Conservation (phyloP, 441 rosid genomes). For the Euphorbia corollata region DNA sequence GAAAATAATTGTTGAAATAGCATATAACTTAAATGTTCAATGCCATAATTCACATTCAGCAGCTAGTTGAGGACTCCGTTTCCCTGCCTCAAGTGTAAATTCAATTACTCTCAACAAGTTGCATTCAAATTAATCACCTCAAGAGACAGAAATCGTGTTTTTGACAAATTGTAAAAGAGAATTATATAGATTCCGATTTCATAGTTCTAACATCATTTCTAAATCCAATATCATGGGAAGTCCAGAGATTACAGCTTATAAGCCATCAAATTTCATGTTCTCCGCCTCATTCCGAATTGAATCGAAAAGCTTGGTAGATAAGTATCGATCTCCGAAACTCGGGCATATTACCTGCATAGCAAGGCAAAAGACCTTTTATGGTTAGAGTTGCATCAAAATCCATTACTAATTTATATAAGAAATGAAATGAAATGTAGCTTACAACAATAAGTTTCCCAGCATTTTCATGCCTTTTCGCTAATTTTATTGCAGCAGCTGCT, state of each 20-base stretch:
- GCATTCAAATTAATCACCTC: too few species aligned
- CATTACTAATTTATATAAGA: not conserved
- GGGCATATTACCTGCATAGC: constrained; percentile 45
- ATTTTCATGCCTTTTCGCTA: constrained; percentile 47
- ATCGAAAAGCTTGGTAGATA: constrained; percentile 42
- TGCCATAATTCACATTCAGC: too few species aligned
- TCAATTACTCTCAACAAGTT: too few species aligned
- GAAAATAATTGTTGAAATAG: too few species aligned
- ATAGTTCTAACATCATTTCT: not conserved
- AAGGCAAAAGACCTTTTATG: not conserved
- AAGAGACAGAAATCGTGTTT: not conserved
- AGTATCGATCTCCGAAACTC: constrained; percentile 54
- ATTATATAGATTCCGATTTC: too few species aligned
- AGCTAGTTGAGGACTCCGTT: too few species aligned
- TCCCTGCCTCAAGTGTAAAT: too few species aligned
- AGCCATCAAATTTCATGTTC: constrained; percentile 19
- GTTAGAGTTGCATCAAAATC: not conserved
- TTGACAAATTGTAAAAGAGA: not conserved
- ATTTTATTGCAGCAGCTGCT: constrained; percentile 45
- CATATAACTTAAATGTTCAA: too few species aligned
- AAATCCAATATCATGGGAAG: not conserved
- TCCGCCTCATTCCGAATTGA: constrained; percentile 40
- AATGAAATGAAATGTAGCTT: constrained; percentile 15
- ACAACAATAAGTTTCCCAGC: constrained; percentile 50
- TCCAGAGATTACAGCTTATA: not conserved